Base-by-base conservation (phyloP, 768 basidiomycete species). In the Psilocybe subaeruginosa region DNA sequence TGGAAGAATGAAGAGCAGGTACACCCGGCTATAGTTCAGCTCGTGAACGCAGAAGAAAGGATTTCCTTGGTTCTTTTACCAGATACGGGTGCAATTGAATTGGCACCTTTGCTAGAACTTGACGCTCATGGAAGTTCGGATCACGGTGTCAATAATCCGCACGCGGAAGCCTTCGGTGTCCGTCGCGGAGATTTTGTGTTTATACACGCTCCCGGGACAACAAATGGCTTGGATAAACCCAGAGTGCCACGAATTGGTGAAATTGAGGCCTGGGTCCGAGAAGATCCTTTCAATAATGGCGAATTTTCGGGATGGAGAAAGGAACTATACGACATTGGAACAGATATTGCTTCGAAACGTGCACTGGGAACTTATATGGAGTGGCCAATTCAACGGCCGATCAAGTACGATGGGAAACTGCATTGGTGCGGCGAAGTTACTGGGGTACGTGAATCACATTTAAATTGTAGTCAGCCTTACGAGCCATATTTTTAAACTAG, bases 341-440 rank as follows among this genome's bases (percentile, higher is more conserved):
- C 76, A 29, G 67, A 69, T 45, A 81, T 92, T 64, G 87, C 90
- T 39, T 71, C 76, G 12, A 74, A 77, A 57, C 78, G 81, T 41
- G 76, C 74, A 30, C 67, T 76, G 9, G 80, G 77, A 51, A 71
- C 70, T 45, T 63, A 72, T 12, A 67, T 65, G 45, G 82, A 85
- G 51, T 74, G 75, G 19, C 71, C 68, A 43, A 81, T 89, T 14
- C 72, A 77, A 55, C 74, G 80, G 55, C 81, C 83, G 39, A 64
- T 64, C 29, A 64, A 63, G 33, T 75, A 73, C 54, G 81, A 82
- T 66, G 69, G 73, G 7, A 71, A 76, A 49, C 70, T 93, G 23
- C 76, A 80, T 48, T 98, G 95, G 95, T 86, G 92, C 57, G 95
- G 95, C 23, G 93, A 97, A 77, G 94, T 97, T 16, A 84, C 83